Percentiles rank a stretch among this genome's conserved stretches.
Evolutionary conservation across 306 rosid genomes (phyloP).

Genomic region (Dryas alaskensis): DNA sequence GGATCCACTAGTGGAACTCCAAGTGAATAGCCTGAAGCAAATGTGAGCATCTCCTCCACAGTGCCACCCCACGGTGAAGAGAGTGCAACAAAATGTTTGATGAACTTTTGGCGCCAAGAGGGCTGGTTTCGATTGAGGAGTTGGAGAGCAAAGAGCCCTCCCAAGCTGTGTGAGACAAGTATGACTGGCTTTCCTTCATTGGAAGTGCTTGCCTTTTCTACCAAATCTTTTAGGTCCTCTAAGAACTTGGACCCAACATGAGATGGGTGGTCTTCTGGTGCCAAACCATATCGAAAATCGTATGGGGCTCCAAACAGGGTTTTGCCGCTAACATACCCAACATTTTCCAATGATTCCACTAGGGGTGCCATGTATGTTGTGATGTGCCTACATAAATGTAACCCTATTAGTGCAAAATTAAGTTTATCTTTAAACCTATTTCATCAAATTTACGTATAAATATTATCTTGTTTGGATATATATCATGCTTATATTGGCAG

Average conservation of each 20-base stretch:
- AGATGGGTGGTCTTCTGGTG: slow-evolving; percentile 63
- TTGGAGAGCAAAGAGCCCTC: slow-evolving; percentile 66
- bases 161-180: slow-evolving; percentile 79
- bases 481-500: no score
- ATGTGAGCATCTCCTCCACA: slow-evolving; percentile 64
- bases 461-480: no score
- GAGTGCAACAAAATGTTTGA: slow-evolving; percentile 71
- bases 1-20: slow-evolving; percentile 88
- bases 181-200: slow-evolving; percentile 72
- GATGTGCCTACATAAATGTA: slow-evolving; percentile 38
- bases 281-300: slow-evolving; percentile 87
- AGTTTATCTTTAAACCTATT: not conserved
- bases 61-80: slow-evolving; percentile 92
- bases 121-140: slow-evolving; percentile 59
- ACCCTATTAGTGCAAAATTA: not conserved
- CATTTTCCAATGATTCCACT: slow-evolving; percentile 51
- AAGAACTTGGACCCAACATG: slow-evolving; percentile 73
- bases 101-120: slow-evolving; percentile 61
- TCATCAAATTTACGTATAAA: no score
- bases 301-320: slow-evolving; percentile 90
- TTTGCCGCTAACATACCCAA: slow-evolving; percentile 61
- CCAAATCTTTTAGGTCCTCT: slow-evolving; percentile 58
- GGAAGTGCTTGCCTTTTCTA: slow-evolving; percentile 64
- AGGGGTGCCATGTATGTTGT: slow-evolving; percentile 70
- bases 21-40: slow-evolving; percentile 73